These are phyloP conservation scores for Pleurotus salmoneostramineus DNA, from an alignment of 768 basidiomycete species.

Conservation along the genomic window DNA sequence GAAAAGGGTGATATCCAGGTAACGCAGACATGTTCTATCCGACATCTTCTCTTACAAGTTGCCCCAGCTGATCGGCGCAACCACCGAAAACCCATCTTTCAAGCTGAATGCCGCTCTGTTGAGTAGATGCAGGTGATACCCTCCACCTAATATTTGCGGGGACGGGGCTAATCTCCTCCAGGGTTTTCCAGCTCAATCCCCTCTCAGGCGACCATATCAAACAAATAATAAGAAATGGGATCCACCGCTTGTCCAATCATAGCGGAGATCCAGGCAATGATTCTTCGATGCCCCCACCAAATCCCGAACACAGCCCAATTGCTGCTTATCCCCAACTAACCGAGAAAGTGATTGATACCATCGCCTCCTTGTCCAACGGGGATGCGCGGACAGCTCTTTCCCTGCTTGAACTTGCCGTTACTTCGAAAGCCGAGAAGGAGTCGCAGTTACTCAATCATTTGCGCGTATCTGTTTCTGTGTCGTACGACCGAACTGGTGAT, in stretches of 20 bases:
- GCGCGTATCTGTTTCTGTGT: constrained; percentile 56
- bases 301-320: constrained; percentile 10
- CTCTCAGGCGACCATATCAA: constrained; percentile 61
- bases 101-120: constrained; percentile 70
- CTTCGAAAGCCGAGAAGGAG: constrained; percentile 37
- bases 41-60: too few species aligned
- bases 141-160: too few species aligned
- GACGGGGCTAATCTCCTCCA: constrained; percentile 22
- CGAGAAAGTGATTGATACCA: constrained; percentile 38
- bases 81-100: constrained; percentile 89
- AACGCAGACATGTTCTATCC: not conserved
- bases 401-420: constrained; percentile 66
- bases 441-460: constrained; percentile 50
- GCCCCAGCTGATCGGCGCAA: constrained; percentile 69
- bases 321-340: constrained; percentile 35
- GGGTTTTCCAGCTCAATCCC: constrained; percentile 71
- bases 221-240: constrained; percentile 44
- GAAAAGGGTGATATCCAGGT: constrained; percentile 77
- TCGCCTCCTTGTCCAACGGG: constrained; percentile 55
- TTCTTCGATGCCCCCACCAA: constrained; percentile 3
- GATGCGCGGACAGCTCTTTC: constrained; percentile 80
- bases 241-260: not conserved
- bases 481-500: constrained; percentile 77
- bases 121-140: constrained; percentile 66
- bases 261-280: not conserved